phyloP scores from a whole-genome alignment of 2,329 filamentous ascomycete species.

The Sporothrix phasma region DNA sequence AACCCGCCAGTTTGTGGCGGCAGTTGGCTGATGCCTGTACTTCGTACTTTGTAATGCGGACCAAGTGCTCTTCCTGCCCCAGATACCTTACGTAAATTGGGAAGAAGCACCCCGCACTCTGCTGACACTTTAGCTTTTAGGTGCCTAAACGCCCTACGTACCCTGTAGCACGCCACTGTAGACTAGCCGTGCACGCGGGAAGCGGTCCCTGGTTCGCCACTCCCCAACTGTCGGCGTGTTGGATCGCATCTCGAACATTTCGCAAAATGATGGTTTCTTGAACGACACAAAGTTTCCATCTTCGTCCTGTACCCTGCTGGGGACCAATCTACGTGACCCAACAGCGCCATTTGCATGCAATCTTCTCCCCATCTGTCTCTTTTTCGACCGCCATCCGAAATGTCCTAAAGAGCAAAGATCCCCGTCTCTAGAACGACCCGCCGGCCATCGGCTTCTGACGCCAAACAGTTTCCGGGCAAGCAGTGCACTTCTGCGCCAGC shows the following conservation, averaged over 20 bases:
- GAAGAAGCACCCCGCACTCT: neutral
- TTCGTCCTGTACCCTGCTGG: neutral
- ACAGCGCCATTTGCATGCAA: neutral
- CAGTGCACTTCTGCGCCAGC: neutral
- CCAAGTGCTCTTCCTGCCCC: neutral
- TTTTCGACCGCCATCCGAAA: too few relatives aligned
- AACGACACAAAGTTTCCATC: neutral
- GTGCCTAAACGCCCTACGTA: too few relatives aligned
- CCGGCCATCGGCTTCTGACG: neutral
- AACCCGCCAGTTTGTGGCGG: neutral
- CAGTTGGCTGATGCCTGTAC: neutral
- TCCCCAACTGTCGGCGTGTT: neutral
- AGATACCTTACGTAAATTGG: neutral
- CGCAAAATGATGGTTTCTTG: neutral
- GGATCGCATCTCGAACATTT: neutral
- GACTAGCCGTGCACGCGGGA: neutral
- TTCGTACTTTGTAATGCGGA: too few relatives aligned
- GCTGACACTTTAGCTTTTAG: too few relatives aligned
- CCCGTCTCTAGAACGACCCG: too few relatives aligned
- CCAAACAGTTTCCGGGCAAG: neutral
- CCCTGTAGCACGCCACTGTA: conserved; percentile 1
- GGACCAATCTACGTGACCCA: too few relatives aligned
- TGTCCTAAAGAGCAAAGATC: too few relatives aligned
- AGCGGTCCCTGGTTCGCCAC: neutral
- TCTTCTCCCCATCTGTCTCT: neutral